Evolutionary conservation across 495 filamentous ascomycete species (phyloP), one percentile per base, ranked within the genome.

Genomic region (Hyaloscypha finlandica): DNA sequence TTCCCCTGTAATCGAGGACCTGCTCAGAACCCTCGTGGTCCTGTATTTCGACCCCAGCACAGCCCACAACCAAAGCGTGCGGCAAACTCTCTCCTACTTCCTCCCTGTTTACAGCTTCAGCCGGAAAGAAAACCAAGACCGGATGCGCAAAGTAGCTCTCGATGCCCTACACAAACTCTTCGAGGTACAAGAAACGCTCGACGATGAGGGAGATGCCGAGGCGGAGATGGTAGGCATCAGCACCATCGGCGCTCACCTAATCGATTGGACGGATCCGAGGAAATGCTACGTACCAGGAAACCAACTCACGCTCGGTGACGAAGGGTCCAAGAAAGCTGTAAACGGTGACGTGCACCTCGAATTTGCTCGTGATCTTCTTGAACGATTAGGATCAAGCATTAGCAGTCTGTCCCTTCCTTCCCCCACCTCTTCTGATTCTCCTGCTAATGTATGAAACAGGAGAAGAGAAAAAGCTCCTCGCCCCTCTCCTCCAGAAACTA

Each of bases 231-330:
- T 95, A 1, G 84, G 88, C 31, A 84, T 95, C 70, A 80, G 78
- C 9, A 85, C 88, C 33, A 90, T 97, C 37, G 85, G 88, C 32
- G 89, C 88, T 3, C 93, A 95, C 78, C 76, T 99, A 2, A 85
- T 92, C 1, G 95, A 99, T 74, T 99, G 95, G 95, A 98, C 95
- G 4, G 95, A 99, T 77, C 92, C 94, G 63, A 84, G 96, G 22
- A 90, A 94, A 72, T 90, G 93, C 62, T 89, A 95, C 60, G 85
- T 88, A 1, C 83, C 92, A 12, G 88, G 85, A 2, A 80, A 85
- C 45, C 81, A 88, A 52, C 79, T 81, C 39, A 73, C 83, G 12
- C 71, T 82, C 16, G 70, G 74, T 4, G 85, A 87, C 11, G 87
- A 83, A 31, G 77, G 88, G 35, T 84, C 84, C 71, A 85, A 82